Base-by-base conservation (phyloP, 1,139 yeast genomes). In the Saccharomyces hybrid region DNA sequence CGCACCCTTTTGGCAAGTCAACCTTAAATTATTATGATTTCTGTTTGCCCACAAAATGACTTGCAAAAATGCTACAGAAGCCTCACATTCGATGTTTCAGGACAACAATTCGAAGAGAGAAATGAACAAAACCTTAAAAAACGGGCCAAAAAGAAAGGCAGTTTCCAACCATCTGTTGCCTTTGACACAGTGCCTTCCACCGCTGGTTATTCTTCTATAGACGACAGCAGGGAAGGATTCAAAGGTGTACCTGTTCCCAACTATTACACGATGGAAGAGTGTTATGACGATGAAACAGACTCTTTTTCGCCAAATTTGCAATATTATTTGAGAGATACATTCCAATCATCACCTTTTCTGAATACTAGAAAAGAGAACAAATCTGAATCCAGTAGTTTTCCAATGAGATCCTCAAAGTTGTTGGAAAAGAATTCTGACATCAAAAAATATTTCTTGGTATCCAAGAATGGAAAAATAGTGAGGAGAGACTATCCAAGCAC, bases 401-500 rank as follows among this genome's bases (percentile, higher is more conserved):
- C 50, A 29, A 13, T 47, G 44, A 23, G 27, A 38, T 46, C 52
- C 44, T 50, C 51, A 51, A 48, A 52, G 34, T 55, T 54, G n/a
- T 57, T 52, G 56, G 19, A 38, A 26, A 38, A 38, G 19, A 38
- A 19, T 19, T 9, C n/a, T 38, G 44, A 38, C 44, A 38, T 38
- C 19, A 55, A 55, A 19, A 57, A 57, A 11, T 58, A 53, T 56
- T 61, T 61, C 48, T 59, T 56, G 50, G 56, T 60, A 46, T 58
- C 61, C 13, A 58, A 58, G 27, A 61, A 64, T 53, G 70, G 69
- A 46, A 61, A 61, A 50, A 63, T 64, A 26, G 67, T 61, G 16
- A 58, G 70, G 49, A 64, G 63, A 27, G 72, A 68, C 51, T 69
- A 69, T 47, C 70, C 70, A 6, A 64, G 66, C 25, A 60, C 64